Conservation (phyloP, 2,329 filamentous ascomycete species). For the Eurotiales sp. region DNA sequence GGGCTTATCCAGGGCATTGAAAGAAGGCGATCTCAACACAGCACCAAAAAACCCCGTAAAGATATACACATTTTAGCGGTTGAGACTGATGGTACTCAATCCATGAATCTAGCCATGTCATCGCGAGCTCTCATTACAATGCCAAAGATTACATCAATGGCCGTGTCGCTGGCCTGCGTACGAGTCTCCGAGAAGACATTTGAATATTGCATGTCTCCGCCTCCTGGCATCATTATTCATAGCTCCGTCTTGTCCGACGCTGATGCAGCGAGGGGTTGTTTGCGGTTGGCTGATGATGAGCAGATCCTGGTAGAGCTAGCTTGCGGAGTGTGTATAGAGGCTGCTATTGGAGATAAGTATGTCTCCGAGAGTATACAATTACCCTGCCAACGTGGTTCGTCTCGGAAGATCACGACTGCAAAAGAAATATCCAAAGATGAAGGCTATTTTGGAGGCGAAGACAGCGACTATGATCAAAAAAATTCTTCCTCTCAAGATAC, state of each 20-base stretch:
- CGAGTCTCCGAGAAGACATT: slow-evolving; percentile 67
- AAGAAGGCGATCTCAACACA: slow-evolving; percentile 28
- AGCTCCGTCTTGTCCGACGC: slow-evolving; percentile 67
- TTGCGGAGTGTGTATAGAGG: slow-evolving; percentile 74
- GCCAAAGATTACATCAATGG: slow-evolving; percentile 68
- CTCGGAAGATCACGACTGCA: not conserved
- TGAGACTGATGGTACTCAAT: slow-evolving; percentile 72
- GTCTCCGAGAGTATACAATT: slow-evolving; percentile 12
- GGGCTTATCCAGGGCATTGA: slow-evolving; percentile 70
- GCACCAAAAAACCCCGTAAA: slow-evolving; percentile 12
- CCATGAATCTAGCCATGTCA: slow-evolving; percentile 59
- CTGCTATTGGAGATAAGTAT: slow-evolving; percentile 34
- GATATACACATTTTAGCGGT: slow-evolving; percentile 62
- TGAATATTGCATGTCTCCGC: slow-evolving; percentile 54
- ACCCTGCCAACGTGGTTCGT: not conserved
- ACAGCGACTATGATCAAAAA: slow-evolving; percentile 17
- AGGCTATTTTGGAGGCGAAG: slow-evolving; percentile 20
- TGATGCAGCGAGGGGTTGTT: slow-evolving; percentile 74
- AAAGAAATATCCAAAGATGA: slow-evolving; percentile 9
- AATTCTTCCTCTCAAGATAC: not conserved
- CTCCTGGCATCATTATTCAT: slow-evolving; percentile 48
- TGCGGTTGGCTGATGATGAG: slow-evolving; percentile 76
- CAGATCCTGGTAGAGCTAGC: slow-evolving; percentile 76
- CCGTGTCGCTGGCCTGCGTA: slow-evolving; percentile 69
- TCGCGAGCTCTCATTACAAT: slow-evolving; percentile 58